Evolutionary conservation across 345 rosid species (phyloP).

Genomic region (Pseudoturritis turrita): DNA sequence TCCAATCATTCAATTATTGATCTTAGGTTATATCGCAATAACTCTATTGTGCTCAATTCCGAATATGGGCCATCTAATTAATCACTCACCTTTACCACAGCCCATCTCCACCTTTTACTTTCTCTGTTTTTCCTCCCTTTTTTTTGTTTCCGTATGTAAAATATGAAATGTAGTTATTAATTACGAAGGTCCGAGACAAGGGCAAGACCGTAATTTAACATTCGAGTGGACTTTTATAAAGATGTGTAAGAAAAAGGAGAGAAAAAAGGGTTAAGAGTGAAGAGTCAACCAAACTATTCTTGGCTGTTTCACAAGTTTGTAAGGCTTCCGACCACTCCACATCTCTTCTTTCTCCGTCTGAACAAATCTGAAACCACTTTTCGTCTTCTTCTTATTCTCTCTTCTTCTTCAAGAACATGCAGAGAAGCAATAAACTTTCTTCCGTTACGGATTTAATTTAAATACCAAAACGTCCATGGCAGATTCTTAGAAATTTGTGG

Average conservation of each 20-base stretch:
- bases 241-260: neutral
- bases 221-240: constrained; percentile 21
- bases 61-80: constrained; percentile 13
- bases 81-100: neutral
- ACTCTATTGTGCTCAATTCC: neutral
- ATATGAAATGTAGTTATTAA: neutral
- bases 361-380: constrained; percentile 28
- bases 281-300: constrained; percentile 69
- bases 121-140: neutral
- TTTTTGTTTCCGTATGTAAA: neutral
- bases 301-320: constrained; percentile 43
- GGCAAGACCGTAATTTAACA: constrained; percentile 3
- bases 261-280: neutral
- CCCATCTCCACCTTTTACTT: constrained; percentile 6
- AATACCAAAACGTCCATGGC: too few relatives aligned
- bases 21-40: constrained; percentile 26
- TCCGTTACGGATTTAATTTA: neutral
- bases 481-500: neutral
- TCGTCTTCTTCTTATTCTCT: constrained; percentile 12
- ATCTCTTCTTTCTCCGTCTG: constrained; percentile 31
- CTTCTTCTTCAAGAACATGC: constrained; percentile 10
- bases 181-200: neutral
- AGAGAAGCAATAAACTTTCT: neutral
- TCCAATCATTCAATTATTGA: constrained; percentile 30
- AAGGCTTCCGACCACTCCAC: constrained; percentile 75